Base-by-base conservation (phyloP, 768 basidiomycete genomes). In the Cubamyces sp. region DNA sequence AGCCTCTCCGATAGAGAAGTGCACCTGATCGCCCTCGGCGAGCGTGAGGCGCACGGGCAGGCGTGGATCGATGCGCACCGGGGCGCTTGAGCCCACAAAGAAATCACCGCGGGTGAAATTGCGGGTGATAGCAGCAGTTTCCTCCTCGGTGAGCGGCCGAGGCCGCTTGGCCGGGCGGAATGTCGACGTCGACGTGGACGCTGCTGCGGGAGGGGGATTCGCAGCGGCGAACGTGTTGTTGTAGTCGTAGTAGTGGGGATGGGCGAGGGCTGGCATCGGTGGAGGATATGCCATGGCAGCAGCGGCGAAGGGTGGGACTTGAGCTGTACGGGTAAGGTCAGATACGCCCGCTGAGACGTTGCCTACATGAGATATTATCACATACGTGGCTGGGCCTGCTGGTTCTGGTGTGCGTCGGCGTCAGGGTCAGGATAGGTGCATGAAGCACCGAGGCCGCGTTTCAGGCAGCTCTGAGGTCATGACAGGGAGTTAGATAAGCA, bases 351-450 rank as follows among this genome's bases (percentile, higher is more conserved):
- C 14, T 19, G 61, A 54, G 67, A 54, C 61, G 45, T 30, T 30
- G n/a, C 43, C 34, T 16, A 23, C 18, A 23, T 16, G 26, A 39
- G 43, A 34, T 52, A n/a, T 3, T 15, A 30, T 26, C 37, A 70
- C 67, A 23, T 66, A 73, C 70, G 61, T 6, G 66, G 65, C 37
- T 55, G 58, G 5, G 68, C 55, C 47, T 71, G 69, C 60, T 61
- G 69, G 62, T 59, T 62, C 42, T 70, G 64, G 47, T 71, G 68
- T 30, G 62, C 51, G 16, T 71, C 67, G 19, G 73, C 67, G 46
- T 92, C 90, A 39, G 90, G 89, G 74, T 92, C 91, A 23, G 91
- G 90, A 72, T 92, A 92, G 15, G 88, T 79, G 70, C 91, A 92
- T 18, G 81, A 73, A 2, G 81, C 74, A 26, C 87, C 90, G 56